Conservation (phyloP, 202 grass and related monocot species). For the Zizania palustris region DNA sequence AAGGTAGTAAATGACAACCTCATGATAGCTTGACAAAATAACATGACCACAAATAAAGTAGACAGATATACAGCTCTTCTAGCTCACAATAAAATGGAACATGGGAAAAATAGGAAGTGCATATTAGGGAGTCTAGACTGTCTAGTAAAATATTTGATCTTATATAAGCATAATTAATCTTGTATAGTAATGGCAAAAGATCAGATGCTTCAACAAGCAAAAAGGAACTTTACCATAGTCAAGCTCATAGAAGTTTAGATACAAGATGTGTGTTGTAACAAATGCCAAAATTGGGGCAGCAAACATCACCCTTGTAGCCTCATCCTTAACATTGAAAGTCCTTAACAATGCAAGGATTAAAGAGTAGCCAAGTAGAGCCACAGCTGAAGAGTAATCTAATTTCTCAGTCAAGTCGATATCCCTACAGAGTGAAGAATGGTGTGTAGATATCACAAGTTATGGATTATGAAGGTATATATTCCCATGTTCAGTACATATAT, state of each 20-base stretch:
- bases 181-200: neutral
- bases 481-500: neutral
- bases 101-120: constrained; percentile 25
- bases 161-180: neutral
- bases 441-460: constrained; percentile 1
- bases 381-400: constrained; percentile 90
- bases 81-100: constrained; percentile 2
- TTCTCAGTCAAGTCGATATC: constrained; percentile 94
- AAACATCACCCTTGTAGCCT: constrained; percentile 97
- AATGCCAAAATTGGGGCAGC: constrained; percentile 92
- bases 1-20: neutral
- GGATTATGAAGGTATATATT: neutral
- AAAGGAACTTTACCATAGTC: constrained; percentile 73
- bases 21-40: neutral
- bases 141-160: constrained; percentile 12
- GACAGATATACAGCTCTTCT: neutral
- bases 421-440: constrained; percentile 48
- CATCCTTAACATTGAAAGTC: constrained; percentile 83
- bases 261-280: constrained; percentile 94
- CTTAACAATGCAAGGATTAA: constrained; percentile 82
- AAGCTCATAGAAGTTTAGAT: constrained; percentile 93
- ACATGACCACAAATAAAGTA: neutral
- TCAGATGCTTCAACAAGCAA: constrained; percentile 25
- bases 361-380: constrained; percentile 81
- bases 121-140: neutral